phyloP scores from a whole-genome alignment of 345 rosid genomes.

The Hirschfeldia incana region DNA sequence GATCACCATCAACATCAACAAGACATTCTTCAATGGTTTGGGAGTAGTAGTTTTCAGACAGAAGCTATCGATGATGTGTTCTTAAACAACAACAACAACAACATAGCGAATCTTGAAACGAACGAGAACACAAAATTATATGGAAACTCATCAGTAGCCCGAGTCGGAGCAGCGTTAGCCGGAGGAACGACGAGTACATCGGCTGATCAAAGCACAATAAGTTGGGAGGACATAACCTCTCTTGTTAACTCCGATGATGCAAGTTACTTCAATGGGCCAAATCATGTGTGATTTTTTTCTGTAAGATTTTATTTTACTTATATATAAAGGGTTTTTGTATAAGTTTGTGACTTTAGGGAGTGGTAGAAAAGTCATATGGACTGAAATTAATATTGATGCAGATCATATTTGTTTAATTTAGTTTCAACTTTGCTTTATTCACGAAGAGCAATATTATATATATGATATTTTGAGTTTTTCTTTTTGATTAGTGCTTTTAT shows the following conservation, averaged over 20 bases:
- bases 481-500: slow-evolving; percentile 16
- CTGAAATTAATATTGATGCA: slow-evolving; percentile 34
- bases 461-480: slow-evolving; percentile 10
- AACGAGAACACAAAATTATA: slow-evolving; percentile 29
- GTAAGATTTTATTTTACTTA: slow-evolving; percentile 26
- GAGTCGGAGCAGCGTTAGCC: slow-evolving; percentile 25
- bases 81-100: slow-evolving; percentile 36
- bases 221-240: slow-evolving; percentile 58
- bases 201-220: slow-evolving; percentile 50
- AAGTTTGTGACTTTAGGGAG: slow-evolving; percentile 16
- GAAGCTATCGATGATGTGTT: slow-evolving; percentile 35
- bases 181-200: slow-evolving; percentile 51
- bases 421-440: slow-evolving; percentile 25
- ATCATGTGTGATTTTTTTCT: slow-evolving; percentile 35
- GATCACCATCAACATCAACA: slow-evolving; percentile 28
- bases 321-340: slow-evolving; percentile 26
- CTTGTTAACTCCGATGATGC: slow-evolving; percentile 49
- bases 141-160: slow-evolving; percentile 24
- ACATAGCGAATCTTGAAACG: slow-evolving; percentile 30
- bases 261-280: slow-evolving; percentile 46
- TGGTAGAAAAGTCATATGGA: slow-evolving; percentile 7
- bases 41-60: slow-evolving; percentile 32
- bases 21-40: slow-evolving; percentile 46
- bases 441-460: slow-evolving; percentile 1
- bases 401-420: slow-evolving; percentile 34